Evolutionary conservation across 768 basidiomycete species (phyloP).

Genomic region (Psilocybe cubensis): DNA sequence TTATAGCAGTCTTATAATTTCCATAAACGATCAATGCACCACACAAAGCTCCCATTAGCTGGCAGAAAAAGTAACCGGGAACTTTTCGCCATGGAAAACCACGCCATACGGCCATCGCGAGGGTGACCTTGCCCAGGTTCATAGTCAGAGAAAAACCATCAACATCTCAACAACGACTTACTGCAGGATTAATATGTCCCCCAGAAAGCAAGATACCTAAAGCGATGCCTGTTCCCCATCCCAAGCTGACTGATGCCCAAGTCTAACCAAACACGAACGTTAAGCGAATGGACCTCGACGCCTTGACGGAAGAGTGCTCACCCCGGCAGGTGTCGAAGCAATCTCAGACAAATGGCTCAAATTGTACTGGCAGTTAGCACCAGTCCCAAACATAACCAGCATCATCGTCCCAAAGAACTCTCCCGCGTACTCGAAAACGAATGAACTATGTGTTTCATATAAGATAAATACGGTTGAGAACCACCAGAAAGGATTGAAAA

Average conservation of each 20-base stretch:
- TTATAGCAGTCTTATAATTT: constrained; percentile 67
- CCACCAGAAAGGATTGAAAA: background rate
- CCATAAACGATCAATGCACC: constrained; percentile 62
- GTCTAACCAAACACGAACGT: background rate
- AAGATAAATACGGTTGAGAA: background rate
- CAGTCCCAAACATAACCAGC: constrained; percentile 55
- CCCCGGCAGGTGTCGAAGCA: constrained; percentile 5
- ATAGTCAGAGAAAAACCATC: background rate
- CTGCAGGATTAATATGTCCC: constrained; percentile 9
- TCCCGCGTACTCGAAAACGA: constrained; percentile 29
- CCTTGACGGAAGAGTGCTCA: background rate
- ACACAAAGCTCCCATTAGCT: constrained; percentile 62
- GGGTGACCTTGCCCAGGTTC: too few relatives aligned
- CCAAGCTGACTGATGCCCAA: constrained; percentile 8
- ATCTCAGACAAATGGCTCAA: constrained; percentile 46
- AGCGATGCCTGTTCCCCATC: constrained; percentile 6
- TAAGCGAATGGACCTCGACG: background rate
- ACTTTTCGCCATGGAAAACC: constrained; percentile 81
- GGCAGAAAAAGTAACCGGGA: constrained; percentile 50
- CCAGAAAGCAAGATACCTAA: constrained; percentile 5
- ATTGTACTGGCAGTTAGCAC: constrained; percentile 53
- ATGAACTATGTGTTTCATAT: background rate
- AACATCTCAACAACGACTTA: background rate
- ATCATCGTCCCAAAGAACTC: constrained; percentile 61
- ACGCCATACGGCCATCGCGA: constrained; percentile 68